phyloP scores from a whole-genome alignment of 75 land plant species.

The Pinus albicaulis region DNA sequence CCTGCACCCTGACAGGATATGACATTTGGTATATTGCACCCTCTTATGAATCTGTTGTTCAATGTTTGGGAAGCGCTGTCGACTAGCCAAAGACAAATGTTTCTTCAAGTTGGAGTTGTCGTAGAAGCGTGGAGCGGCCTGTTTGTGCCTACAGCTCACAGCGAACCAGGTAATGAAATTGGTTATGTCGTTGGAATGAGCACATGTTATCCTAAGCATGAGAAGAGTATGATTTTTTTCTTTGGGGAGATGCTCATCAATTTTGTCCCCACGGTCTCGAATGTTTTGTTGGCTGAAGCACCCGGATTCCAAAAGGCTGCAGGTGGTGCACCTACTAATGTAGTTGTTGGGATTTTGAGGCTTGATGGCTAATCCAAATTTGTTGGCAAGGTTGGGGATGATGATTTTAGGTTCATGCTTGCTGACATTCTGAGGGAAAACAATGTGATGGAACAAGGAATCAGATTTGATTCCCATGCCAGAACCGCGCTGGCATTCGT shows the following conservation, averaged over 20 bases:
- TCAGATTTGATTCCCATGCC: constrained; percentile 56
- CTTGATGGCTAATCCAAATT: constrained; percentile 73
- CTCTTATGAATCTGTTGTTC: no score
- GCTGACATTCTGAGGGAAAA: constrained; percentile 61
- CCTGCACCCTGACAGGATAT: no score
- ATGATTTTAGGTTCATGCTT: constrained; percentile 85
- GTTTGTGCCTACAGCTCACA: no score
- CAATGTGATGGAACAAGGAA: constrained; percentile 51
- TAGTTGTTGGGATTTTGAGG: constrained; percentile 55
- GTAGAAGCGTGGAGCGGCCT: no score
- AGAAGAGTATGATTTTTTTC: constrained; percentile 28
- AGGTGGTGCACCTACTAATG: constrained; percentile 85
- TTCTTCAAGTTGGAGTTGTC: no score
- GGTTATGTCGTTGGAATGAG: constrained; percentile 90
- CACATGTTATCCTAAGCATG: constrained; percentile 77
- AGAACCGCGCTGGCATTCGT: constrained; percentile 82
- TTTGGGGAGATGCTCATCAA: constrained; percentile 81
- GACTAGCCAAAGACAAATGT: no score
- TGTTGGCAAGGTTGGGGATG: constrained; percentile 83
- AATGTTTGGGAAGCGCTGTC: no score
- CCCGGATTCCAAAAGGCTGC: constrained; percentile 67
- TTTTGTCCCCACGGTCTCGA: constrained; percentile 62
- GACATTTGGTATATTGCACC: no score
- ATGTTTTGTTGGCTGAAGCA: constrained; percentile 67
- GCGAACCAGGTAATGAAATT: constrained; percentile 73